Percentiles rank a stretch among this genome's conserved stretches.
Evolutionary conservation across 176 grass and related monocot species (phyloP).

Genomic region (Hordeum marinum): DNA sequence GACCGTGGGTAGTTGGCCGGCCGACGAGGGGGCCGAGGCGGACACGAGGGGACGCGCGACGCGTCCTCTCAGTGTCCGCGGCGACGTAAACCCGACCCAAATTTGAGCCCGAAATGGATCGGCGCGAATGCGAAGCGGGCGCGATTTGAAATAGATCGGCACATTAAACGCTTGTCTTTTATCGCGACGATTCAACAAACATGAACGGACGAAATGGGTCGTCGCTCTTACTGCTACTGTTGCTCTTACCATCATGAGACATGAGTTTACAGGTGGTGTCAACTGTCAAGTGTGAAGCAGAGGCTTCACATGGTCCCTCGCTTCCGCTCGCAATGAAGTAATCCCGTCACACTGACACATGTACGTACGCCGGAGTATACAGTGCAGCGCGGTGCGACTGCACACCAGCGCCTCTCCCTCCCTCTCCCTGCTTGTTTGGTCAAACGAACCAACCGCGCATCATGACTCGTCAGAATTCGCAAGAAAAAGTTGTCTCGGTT

Average conservation of each 20-base stretch:
- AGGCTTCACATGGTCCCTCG: not conserved
- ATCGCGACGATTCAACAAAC: too few relatives aligned
- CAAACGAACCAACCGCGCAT: not conserved
- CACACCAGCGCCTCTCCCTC: not conserved
- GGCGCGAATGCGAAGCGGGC: too few relatives aligned
- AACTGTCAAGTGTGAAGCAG: not conserved
- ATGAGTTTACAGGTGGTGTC: not conserved
- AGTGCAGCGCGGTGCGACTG: not conserved
- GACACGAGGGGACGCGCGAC: too few relatives aligned
- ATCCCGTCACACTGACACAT: not conserved
- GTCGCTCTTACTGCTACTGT: too few relatives aligned
- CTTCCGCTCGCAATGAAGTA: not conserved
- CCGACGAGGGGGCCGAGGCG: too few relatives aligned
- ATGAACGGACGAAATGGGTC: too few relatives aligned
- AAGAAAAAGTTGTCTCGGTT: not conserved
- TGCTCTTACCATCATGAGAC: not conserved
- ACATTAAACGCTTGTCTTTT: too few relatives aligned
- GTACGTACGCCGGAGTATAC: not conserved
- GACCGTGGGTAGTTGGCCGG: too few relatives aligned
- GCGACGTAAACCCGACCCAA: too few relatives aligned
- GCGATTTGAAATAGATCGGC: too few relatives aligned
- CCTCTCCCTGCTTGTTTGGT: constrained; percentile 6
- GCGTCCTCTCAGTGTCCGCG: too few relatives aligned
- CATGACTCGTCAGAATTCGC: not conserved
- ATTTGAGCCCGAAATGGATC: too few relatives aligned